Evolutionary conservation across 306 rosid species (phyloP).

Genomic region (Trifolium dubium): DNA sequence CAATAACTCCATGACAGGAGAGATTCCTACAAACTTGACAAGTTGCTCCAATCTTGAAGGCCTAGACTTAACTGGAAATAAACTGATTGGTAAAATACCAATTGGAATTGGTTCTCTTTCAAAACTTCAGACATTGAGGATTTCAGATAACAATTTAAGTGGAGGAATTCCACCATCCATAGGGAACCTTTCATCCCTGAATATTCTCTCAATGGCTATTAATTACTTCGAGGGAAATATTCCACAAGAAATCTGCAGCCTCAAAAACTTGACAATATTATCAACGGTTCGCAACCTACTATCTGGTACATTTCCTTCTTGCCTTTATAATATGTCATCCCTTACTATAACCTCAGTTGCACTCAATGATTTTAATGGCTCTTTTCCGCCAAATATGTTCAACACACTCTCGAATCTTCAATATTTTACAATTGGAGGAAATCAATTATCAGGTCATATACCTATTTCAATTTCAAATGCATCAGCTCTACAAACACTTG

Average conservation of each 20-base stretch:
- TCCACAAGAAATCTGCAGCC: slow-evolving; percentile 32
- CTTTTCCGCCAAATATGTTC: slow-evolving; percentile 12
- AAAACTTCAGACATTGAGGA: background rate
- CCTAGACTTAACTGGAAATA: background rate
- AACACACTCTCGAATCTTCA: slow-evolving; percentile 4
- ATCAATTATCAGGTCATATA: slow-evolving; percentile 20
- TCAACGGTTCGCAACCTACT: background rate
- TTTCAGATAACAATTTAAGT: slow-evolving; percentile 5
- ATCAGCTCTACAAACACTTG: background rate
- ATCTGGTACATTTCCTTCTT: background rate
- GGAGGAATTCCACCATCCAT: slow-evolving; percentile 36
- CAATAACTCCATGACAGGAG: background rate
- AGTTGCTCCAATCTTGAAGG: background rate
- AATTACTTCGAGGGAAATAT: slow-evolving; percentile 31
- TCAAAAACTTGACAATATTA: background rate
- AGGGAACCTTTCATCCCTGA: slow-evolving; percentile 26
- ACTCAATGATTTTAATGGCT: background rate
- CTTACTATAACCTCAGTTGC: background rate
- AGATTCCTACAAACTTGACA: slow-evolving; percentile 13
- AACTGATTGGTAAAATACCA: background rate
- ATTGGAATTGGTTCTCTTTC: background rate
- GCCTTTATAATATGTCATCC: slow-evolving; percentile 12
- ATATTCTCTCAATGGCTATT: background rate
- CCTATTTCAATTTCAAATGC: slow-evolving; percentile 24
- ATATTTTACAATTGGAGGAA: background rate